A percentile compares a stretch with the other conserved stretches of the same genome.
These are phyloP conservation scores for Warburgia ugandensis DNA, from an alignment of 164 flowering plant genomes.

Conservation along the genomic window DNA sequence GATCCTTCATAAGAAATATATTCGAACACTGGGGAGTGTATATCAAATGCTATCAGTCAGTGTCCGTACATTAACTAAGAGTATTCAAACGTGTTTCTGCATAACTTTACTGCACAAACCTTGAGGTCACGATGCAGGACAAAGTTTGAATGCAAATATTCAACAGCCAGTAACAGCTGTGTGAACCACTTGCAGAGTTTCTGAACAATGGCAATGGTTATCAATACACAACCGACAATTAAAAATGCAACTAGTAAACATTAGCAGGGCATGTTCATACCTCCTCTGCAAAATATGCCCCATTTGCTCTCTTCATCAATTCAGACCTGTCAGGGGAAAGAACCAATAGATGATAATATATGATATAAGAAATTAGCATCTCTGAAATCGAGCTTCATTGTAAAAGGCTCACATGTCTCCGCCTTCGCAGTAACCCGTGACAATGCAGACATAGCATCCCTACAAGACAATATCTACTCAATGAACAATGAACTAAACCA, in stretches of 20 bases:
- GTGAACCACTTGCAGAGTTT: conserved; percentile 97
- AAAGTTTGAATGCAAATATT: conserved; percentile 81
- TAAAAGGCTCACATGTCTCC: conserved; percentile 87
- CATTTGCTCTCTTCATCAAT: conserved; percentile 80
- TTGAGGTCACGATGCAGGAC: conserved; percentile 94
- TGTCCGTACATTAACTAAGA: too few relatives aligned
- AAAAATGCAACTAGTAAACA: background rate
- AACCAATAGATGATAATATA: background rate
- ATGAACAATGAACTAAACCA: background rate
- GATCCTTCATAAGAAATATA: conserved; percentile 93
- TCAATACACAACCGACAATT: conserved; percentile 1
- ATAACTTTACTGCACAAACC: too few relatives aligned
- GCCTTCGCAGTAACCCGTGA: conserved; percentile 98
- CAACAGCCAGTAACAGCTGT: conserved; percentile 85
- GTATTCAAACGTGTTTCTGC: too few relatives aligned
- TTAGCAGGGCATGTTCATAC: conserved; percentile 24
- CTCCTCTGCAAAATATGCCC: conserved; percentile 93
- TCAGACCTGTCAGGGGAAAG: conserved; percentile 58
- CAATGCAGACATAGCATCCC: conserved; percentile 99
- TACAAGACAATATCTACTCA: conserved; percentile 17
- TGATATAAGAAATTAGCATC: background rate
- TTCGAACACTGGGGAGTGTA: conserved; percentile 75
- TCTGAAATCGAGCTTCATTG: background rate
- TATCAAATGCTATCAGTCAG: too few relatives aligned
- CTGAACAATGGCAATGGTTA: conserved; percentile 29